phyloP scores from a whole-genome alignment of 2,329 filamentous ascomycete species.

The Helminthosporium solani region DNA sequence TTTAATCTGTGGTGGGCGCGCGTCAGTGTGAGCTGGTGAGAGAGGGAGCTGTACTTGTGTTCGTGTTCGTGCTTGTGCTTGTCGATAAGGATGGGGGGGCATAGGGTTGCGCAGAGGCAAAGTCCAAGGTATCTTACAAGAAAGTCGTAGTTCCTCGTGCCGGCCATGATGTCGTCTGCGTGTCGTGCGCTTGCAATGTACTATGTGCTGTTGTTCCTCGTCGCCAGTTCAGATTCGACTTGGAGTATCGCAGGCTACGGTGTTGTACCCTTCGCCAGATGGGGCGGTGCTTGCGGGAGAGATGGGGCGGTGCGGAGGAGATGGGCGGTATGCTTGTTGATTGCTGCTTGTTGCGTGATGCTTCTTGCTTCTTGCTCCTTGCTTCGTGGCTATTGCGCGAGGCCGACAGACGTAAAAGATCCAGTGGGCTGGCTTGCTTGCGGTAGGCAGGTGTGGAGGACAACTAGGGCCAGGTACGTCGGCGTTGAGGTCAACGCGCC shows the following conservation, averaged over 20 bases:
- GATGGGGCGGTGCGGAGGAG: neutral
- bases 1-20: slow-evolving; percentile 73
- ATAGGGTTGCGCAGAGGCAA: neutral
- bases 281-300: neutral
- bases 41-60: slow-evolving; percentile 2
- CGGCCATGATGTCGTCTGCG: slow-evolving; percentile 67
- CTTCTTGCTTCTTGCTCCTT: too few species aligned
- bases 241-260: slow-evolving; percentile 2
- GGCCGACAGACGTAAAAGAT: neutral
- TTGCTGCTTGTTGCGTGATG: too few species aligned
- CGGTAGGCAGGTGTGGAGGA: slow-evolving; percentile 2
- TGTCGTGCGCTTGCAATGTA: neutral
- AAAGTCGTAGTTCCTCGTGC: slow-evolving; percentile 98
- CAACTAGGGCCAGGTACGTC: slow-evolving; percentile 7
- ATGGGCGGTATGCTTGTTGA: too few species aligned
- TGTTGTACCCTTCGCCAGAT: neutral
- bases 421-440: neutral
- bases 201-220: neutral
- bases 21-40: slow-evolving; percentile 17
- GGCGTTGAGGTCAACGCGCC: slow-evolving; percentile 18
- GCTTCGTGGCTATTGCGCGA: neutral
- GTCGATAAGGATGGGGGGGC: neutral
- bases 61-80: too few species aligned
- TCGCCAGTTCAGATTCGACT: slow-evolving; percentile 11
- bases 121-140: slow-evolving; percentile 64